Percentiles rank a stretch among this genome's conserved stretches.
Conservation (phyloP, 2,329 filamentous ascomycete genomes). For the Dothideomycetidae sp. region DNA sequence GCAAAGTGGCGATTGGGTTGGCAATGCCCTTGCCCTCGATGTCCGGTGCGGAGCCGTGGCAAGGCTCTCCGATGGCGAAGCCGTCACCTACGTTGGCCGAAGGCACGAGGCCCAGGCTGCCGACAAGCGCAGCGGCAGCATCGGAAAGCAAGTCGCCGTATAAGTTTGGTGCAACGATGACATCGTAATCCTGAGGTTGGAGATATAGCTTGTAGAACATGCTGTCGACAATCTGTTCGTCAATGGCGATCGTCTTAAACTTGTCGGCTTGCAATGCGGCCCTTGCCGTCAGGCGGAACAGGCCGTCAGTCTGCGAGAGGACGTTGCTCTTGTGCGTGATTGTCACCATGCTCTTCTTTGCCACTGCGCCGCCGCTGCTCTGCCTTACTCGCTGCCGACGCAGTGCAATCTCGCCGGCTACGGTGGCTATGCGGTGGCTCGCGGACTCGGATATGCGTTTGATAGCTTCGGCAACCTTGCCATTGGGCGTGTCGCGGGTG, state of each 20-base stretch:
- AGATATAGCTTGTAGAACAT: slow-evolving; percentile 99
- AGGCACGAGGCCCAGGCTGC: slow-evolving; percentile 80
- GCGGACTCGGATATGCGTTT: slow-evolving; percentile 90
- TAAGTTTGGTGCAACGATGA: slow-evolving; percentile 93
- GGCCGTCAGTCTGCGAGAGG: slow-evolving; percentile 84
- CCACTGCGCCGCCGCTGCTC: slow-evolving; percentile 35
- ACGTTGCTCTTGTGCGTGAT: slow-evolving; percentile 99
- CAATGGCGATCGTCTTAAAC: slow-evolving; percentile 55
- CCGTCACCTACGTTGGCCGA: slow-evolving; percentile 87
- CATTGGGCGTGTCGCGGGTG: slow-evolving; percentile 58
- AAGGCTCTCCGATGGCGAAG: slow-evolving; percentile 95
- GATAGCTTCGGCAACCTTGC: slow-evolving; percentile 87
- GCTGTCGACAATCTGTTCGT: slow-evolving; percentile 97
- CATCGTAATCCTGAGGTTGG: slow-evolving; percentile 87
- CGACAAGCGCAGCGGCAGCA: slow-evolving; percentile 85
- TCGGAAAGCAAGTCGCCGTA: slow-evolving; percentile 97
- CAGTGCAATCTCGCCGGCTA: slow-evolving; percentile 88
- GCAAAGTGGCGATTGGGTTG: slow-evolving; percentile 89
- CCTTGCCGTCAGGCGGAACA: slow-evolving; percentile 74
- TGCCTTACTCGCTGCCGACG: slow-evolving; percentile 69
- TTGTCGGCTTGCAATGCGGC: slow-evolving; percentile 51
- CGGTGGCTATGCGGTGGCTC: slow-evolving; percentile 71
- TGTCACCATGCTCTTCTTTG: slow-evolving; percentile 63
- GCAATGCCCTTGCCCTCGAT: slow-evolving; percentile 87
- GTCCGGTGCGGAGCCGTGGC: slow-evolving; percentile 90